Evolutionary conservation across 495 filamentous ascomycete species (phyloP), one percentile per base, ranked within the genome.

Genomic region (Thozetella sp.): DNA sequence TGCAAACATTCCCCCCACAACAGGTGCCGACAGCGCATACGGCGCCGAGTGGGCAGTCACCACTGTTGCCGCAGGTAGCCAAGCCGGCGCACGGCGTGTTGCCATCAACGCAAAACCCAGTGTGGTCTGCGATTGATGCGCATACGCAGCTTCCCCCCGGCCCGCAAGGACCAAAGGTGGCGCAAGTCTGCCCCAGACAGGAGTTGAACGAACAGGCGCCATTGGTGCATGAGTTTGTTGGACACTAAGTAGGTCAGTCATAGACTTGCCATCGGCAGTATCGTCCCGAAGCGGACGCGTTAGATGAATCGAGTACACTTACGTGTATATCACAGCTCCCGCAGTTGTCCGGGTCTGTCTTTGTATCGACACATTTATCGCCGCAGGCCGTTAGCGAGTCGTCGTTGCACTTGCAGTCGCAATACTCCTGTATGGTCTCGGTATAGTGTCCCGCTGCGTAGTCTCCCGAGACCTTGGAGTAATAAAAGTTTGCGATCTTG

Each of bases 111-210:
- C 65, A 67, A 59, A 62, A 64, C 15, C 65, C 65, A 4, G 55
- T 59, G 23, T 59, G 53, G 23, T 55, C 65, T 15, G 58, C 17
- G 27, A 55, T 64, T 56, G 46, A 55, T 2, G 65, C 65, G 57
- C 65, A 67, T 50, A 67, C 62, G 52, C 56, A 56, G 22, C 43
- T 54, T 10, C 52, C 58, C 1, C 53, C 61, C 6, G 64, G 58
- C 1, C 55, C 69, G 58, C 74, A 77, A 19, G 61, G 61, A 3
- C 71, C 72, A 25, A 74, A 68, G 0, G 58, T 57, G 3, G 58
- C 15, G 50, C 74, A 77, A 13, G 55, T 62, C 55, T 60, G 25
- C 34, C 58, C 65, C 24, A 59, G 62, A 55, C 59, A 62, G 30
- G 54, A 37, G 51, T 53, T 40, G 56, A 59, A 26, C 19, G 62